phyloP scores from a whole-genome alignment of 2,329 filamentous ascomycete species.

The Hypocrella siamensis region DNA sequence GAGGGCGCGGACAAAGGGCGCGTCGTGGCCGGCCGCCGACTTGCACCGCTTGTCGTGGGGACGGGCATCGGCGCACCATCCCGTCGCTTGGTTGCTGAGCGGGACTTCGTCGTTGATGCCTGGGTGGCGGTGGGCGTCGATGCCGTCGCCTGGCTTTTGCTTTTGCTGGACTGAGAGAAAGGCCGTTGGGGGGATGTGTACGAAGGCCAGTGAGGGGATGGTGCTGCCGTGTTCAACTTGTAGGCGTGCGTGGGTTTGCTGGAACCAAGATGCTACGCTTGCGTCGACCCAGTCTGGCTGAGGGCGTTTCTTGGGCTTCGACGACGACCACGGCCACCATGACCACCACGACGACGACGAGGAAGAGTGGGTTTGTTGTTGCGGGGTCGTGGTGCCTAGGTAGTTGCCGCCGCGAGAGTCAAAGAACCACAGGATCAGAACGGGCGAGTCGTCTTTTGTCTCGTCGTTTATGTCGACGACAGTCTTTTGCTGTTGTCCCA shows the following conservation, averaged over 20 bases:
- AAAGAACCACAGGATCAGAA: constrained; percentile 54
- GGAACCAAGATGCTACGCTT: constrained; percentile 29
- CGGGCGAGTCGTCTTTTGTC: too few species aligned
- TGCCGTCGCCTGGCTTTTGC: constrained; percentile 6
- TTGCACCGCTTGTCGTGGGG: constrained; percentile 19
- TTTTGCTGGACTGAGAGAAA: constrained; percentile 22
- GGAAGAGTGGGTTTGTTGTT: too few species aligned
- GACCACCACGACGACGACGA: too few species aligned
- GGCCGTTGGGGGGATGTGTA: constrained; percentile 30
- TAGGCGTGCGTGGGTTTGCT: constrained; percentile 15
- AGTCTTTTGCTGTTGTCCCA: too few species aligned
- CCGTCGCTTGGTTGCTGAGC: constrained; percentile 24
- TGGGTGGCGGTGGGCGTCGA: constrained; percentile 22
- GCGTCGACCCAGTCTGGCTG: constrained; percentile 29
- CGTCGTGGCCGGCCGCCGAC: constrained; percentile 36
- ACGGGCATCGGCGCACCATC: constrained; percentile 26
- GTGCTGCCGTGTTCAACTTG: constrained; percentile 12
- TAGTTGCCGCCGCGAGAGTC: constrained; percentile 45
- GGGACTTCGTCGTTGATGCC: constrained; percentile 29
- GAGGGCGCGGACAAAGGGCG: constrained; percentile 47
- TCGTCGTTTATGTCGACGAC: too few species aligned
- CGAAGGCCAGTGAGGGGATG: constrained; percentile 31
- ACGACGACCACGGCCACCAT: too few species aligned
- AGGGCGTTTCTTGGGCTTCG: constrained; percentile 12
- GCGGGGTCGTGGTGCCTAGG: constrained; percentile 23